Base-by-base conservation (phyloP, 768 basidiomycete genomes). In the Suillus spraguei region DNA sequence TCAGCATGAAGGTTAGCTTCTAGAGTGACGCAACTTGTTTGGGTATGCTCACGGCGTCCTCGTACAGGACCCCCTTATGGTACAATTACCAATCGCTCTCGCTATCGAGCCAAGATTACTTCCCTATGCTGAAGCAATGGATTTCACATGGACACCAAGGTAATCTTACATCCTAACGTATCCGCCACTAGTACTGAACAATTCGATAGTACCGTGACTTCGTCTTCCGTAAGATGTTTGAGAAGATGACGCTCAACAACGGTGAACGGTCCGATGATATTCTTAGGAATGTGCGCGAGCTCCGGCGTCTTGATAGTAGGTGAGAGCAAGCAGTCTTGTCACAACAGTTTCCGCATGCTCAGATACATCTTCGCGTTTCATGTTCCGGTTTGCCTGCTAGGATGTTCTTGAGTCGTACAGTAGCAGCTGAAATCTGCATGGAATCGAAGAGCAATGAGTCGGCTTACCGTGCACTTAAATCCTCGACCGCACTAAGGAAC, bases 201-300 rank as follows among this genome's bases (percentile, higher is more conserved):
- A 35, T 39, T 63, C 13, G 4, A 39, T 65, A 92, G 90, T 91
- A 92, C 72, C 89, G 90, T 53, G 87, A 92, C 71, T 93, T 92
- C 68, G 87, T 93, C n/a, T 92, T 93, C 72, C 88, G 91, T 54
- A 91, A 91, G 73, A 92, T 92, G 85, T 92, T 92, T 66, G 89
- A 91, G 73, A 84, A 85, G 65, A 72, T 74, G 66, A 63, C 76
- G 44, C 72, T 77, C 7, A 76, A 82, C 24, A 82, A 80, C 62
- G 87, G 87, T 20, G 80, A 80, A 32, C 81, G 82, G 47, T 78
- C 83, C 14, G 83, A 86, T 42, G 89, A 90, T 59, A 89, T 92
- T 59, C 81, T 86, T 14, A 77, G 81, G 20, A 91, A 91, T 69
- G 88, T 92, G 38, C 83, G 85, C 67, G 90, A 90, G 69, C 76